Evolutionary conservation across 2,329 filamentous ascomycete genomes (phyloP).

Genomic region (Fusarium torulosum): DNA sequence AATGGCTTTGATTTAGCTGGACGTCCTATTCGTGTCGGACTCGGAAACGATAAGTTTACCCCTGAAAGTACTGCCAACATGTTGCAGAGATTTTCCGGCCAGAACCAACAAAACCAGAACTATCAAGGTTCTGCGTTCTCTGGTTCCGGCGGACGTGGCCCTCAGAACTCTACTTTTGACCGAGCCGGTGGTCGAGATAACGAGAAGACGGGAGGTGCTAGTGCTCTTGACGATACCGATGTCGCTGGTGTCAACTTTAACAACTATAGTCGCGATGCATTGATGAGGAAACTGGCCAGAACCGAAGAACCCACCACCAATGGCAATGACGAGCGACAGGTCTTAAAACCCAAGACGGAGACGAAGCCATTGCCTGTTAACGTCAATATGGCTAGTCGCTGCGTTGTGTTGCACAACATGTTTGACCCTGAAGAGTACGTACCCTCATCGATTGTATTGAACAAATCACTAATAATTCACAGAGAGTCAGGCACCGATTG

Average conservation of each 20-base stretch:
- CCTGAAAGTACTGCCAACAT: slow-evolving; percentile 95
- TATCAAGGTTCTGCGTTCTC: slow-evolving; percentile 94
- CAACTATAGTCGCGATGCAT: slow-evolving; percentile 97
- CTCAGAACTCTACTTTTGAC: slow-evolving; percentile 89
- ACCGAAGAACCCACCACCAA: slow-evolving; percentile 82
- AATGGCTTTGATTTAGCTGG: slow-evolving; percentile 98
- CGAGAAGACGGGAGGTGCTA: slow-evolving; percentile 91
- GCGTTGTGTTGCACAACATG: slow-evolving; percentile 94
- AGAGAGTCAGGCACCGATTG: slow-evolving; percentile 89
- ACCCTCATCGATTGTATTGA: not conserved
- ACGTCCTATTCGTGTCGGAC: slow-evolving; percentile 96
- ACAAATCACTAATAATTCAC: slow-evolving; percentile 52
- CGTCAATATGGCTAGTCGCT: slow-evolving; percentile 92
- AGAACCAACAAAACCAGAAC: slow-evolving; percentile 68
- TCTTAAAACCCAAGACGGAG: slow-evolving; percentile 83
- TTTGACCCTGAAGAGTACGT: slow-evolving; percentile 93
- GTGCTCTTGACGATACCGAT: slow-evolving; percentile 96
- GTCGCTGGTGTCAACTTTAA: slow-evolving; percentile 99
- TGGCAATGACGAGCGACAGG: slow-evolving; percentile 76
- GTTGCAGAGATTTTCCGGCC: slow-evolving; percentile 89
- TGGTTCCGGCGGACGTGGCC: slow-evolving; percentile 87
- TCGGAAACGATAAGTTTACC: slow-evolving; percentile 99
- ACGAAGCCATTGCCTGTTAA: slow-evolving; percentile 83
- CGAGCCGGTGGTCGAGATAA: slow-evolving; percentile 89
- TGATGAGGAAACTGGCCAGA: slow-evolving; percentile 98